Evolutionary conservation across 208 protist species (phyloP).

Genomic region (Phytomonas sp.): DNA sequence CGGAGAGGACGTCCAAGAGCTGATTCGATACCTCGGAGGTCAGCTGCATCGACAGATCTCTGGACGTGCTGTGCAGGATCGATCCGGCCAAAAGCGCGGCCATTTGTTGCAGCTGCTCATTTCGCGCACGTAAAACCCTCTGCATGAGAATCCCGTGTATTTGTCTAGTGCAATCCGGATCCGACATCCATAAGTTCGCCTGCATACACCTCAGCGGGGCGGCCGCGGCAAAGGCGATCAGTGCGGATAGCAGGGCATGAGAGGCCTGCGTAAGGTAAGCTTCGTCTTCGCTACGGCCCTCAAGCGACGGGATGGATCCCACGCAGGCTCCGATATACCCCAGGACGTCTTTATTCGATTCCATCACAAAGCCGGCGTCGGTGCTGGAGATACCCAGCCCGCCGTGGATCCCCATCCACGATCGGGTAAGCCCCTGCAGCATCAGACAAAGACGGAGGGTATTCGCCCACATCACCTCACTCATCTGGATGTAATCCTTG

Average conservation of each 20-base stretch:
- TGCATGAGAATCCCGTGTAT: conserved; percentile 68
- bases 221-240: conserved; percentile 25
- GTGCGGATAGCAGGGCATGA: conserved; percentile 36
- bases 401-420: conserved; percentile 51
- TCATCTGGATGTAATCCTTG: conserved; percentile 33
- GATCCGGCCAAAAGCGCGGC: conserved; percentile 45
- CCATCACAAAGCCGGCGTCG: conserved; percentile 18
- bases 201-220: conserved; percentile 42
- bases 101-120: conserved; percentile 48
- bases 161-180: conserved; percentile 41
- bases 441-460: conserved; percentile 50
- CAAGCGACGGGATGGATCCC: conserved; percentile 23
- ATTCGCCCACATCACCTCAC: conserved; percentile 38
- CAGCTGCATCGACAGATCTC: conserved; percentile 19
- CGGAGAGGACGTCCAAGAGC: conserved; percentile 56
- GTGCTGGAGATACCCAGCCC: conserved; percentile 25
- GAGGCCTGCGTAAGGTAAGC: conserved; percentile 11
- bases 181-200: conserved; percentile 38
- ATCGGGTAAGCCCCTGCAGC: conserved; percentile 34
- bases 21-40: conserved; percentile 53
- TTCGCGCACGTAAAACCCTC: conserved; percentile 39
- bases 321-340: conserved; percentile 45
- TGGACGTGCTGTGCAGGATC: conserved; percentile 37
- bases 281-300: conserved; percentile 13
- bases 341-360: conserved; percentile 30